Percentiles rank a stretch among this genome's conserved stretches.
phyloP scores from a whole-genome alignment of 2,329 filamentous ascomycete species.

The Aspergillus brasiliensis region DNA sequence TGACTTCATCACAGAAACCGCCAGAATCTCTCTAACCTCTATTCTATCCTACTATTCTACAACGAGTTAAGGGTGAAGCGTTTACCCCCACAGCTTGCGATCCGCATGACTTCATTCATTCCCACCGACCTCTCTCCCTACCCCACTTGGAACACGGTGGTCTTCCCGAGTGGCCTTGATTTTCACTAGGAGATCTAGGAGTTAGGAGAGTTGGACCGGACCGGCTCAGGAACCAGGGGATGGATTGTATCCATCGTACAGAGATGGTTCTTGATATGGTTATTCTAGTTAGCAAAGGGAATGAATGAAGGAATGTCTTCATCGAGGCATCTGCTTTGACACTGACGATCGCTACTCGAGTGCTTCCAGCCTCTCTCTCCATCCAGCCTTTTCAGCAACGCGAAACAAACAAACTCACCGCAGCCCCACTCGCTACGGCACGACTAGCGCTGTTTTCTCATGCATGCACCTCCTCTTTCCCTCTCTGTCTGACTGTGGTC shows the following conservation, averaged over 20 bases:
- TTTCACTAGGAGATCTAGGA: neutral
- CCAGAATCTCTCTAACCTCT: neutral
- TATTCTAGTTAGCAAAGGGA: too few species aligned
- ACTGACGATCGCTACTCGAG: too few species aligned
- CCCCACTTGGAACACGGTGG: too few species aligned
- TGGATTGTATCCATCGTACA: too few species aligned
- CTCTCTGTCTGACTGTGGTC: too few species aligned
- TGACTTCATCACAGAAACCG: neutral
- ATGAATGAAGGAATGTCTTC: too few species aligned
- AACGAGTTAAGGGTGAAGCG: neutral
- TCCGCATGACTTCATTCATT: slow-evolving; percentile 9
- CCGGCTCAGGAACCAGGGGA: too few species aligned
- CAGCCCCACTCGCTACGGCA: neutral
- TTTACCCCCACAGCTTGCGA: neutral
- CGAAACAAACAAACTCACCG: slow-evolving; percentile 5
- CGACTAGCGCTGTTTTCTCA: neutral
- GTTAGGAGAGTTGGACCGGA: too few species aligned
- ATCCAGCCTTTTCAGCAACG: neutral
- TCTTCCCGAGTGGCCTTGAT: neutral
- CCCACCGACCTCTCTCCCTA: neutral
- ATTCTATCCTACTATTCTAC: too few species aligned
- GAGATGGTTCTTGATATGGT: too few species aligned
- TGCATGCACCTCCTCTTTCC: neutral
- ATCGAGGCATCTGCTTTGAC: too few species aligned
- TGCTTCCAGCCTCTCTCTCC: too few species aligned